These are phyloP conservation scores for Plasmodium chabaudi DNA, from an alignment of 169 alveolate species.

Conservation along the genomic window DNA sequence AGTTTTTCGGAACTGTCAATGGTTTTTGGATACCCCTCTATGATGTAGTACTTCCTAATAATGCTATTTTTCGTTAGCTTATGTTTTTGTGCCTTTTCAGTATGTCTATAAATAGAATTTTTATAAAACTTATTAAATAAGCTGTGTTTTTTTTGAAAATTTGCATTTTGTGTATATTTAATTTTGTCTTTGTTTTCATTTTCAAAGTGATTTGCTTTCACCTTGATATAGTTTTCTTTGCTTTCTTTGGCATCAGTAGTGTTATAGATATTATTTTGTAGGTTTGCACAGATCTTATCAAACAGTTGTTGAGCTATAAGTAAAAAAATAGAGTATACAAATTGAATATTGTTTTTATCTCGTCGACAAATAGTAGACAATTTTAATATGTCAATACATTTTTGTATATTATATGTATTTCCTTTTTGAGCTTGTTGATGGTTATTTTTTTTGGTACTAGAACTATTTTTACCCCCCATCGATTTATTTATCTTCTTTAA, in stretches of 20 bases:
- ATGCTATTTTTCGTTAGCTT: background rate
- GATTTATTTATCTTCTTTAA: background rate
- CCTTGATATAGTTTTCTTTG: background rate
- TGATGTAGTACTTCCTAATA: constrained; percentile 8
- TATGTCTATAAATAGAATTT: background rate
- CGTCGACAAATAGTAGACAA: background rate
- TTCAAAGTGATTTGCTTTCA: background rate
- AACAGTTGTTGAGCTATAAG: constrained; percentile 3
- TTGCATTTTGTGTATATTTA: background rate
- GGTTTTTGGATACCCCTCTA: background rate
- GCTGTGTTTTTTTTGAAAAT: constrained; percentile 36
- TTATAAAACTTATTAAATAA: constrained; percentile 19
- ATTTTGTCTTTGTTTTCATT: background rate
- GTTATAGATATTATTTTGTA: too few relatives aligned
- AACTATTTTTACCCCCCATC: too few relatives aligned
- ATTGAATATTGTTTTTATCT: background rate
- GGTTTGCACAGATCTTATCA: background rate
- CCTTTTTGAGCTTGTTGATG: too few relatives aligned
- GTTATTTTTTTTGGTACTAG: background rate
- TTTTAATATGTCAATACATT: constrained; percentile 18
- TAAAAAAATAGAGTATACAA: constrained; percentile 15
- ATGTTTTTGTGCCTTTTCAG: too few relatives aligned
- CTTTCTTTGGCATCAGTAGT: too few relatives aligned
- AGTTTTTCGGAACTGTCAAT: too few relatives aligned
- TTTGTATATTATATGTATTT: constrained; percentile 20